phyloP scores from a whole-genome alignment of 208 protist species.

The Leishmania turanica region DNA sequence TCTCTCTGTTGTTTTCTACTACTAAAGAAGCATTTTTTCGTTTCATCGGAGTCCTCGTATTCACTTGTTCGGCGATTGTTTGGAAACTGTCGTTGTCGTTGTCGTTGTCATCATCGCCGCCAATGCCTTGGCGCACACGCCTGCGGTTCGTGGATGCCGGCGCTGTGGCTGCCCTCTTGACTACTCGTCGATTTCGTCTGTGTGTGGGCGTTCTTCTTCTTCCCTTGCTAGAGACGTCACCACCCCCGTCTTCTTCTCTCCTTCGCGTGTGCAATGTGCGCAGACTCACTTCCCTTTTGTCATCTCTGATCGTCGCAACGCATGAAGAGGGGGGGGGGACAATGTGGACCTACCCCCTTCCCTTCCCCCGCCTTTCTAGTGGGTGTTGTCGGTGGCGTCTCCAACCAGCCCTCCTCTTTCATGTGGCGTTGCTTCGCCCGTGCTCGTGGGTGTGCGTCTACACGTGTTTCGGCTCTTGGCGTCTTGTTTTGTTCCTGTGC shows the following conservation, averaged over 20 bases:
- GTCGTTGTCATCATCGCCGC: not conserved
- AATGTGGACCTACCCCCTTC: no score
- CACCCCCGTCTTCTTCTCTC: no score
- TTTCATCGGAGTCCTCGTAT: not conserved
- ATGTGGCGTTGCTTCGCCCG: not conserved
- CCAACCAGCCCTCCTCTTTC: not conserved
- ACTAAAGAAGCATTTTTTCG: not conserved
- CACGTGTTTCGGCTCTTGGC: not conserved
- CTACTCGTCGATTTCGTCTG: no score
- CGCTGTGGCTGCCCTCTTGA: no score
- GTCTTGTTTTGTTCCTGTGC: not conserved
- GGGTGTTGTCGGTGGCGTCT: not conserved
- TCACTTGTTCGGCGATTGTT: not conserved
- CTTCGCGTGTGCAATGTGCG: not conserved
- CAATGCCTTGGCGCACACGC: not conserved
- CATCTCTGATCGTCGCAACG: not conserved
- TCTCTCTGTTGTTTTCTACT: not conserved
- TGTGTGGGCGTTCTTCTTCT: not conserved
- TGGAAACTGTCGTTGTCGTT: not conserved
- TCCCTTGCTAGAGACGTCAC: not conserved
- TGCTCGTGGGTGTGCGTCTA: not conserved
- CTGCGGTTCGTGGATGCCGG: no score
- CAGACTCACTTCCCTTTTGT: not conserved
- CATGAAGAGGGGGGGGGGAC: not conserved
- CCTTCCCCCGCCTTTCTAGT: not conserved